These are phyloP conservation scores for Ramaria sp. DNA, from an alignment of 768 basidiomycete species.

Conservation along the genomic window DNA sequence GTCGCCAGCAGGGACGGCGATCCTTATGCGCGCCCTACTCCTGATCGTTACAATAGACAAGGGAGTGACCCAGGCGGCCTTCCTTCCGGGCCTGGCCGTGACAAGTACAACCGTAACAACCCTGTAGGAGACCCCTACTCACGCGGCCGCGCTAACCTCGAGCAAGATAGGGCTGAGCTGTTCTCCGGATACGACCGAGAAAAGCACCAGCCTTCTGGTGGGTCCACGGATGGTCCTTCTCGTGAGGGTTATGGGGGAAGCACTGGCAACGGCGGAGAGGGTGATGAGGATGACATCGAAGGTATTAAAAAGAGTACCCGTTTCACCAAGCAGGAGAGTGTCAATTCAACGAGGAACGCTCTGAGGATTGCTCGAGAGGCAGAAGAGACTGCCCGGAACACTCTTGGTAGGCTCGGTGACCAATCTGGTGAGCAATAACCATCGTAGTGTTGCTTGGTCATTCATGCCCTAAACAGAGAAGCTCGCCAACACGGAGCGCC, in stretches of 20 bases:
- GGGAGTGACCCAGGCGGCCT: neutral
- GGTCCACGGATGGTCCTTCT: conserved; percentile 52
- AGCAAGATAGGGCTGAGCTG: conserved; percentile 59
- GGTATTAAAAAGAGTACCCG: conserved; percentile 90
- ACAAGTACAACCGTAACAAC: conserved; percentile 29
- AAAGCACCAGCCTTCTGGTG: conserved; percentile 40
- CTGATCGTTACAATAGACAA: conserved; percentile 15
- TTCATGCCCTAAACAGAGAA: conserved; percentile 40
- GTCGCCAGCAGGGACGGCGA: conserved; percentile 61
- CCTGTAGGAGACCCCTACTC: conserved; percentile 56
- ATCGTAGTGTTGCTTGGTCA: neutral
- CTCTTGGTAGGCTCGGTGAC: conserved; percentile 71
- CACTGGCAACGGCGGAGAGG: neutral
- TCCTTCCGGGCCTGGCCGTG: conserved; percentile 3
- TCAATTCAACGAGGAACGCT: conserved; percentile 84
- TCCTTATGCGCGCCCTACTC: conserved; percentile 20
- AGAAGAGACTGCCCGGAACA: conserved; percentile 87
- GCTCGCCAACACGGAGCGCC: conserved; percentile 88
- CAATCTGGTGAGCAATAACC: conserved; percentile 70
- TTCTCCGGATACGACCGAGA: conserved; percentile 65
- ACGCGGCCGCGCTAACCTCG: conserved; percentile 46
- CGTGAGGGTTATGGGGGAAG: conserved; percentile 34
- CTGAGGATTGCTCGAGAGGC: conserved; percentile 90
- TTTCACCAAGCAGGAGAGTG: conserved; percentile 84
- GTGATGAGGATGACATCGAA: conserved; percentile 73